A percentile compares a stretch with the other conserved stretches of the same genome.
These are phyloP conservation scores for Zygotorulaspora chibaensis DNA, from an alignment of 805 yeast genomes.

Conservation along the genomic window DNA sequence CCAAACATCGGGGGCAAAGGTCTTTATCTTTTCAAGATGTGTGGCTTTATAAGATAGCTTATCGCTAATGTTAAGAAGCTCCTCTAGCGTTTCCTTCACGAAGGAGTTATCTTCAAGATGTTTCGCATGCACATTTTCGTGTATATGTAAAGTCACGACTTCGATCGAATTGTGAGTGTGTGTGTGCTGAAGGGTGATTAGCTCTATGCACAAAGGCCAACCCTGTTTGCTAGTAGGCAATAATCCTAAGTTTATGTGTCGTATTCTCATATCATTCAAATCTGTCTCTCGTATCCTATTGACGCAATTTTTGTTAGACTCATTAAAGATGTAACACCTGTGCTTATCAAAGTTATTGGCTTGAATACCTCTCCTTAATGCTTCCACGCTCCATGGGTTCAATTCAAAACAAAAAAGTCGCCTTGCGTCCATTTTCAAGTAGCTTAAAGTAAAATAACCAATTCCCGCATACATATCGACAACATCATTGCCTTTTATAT, in stretches of 20 bases:
- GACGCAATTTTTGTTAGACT: conserved; percentile 53
- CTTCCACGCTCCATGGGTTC: conserved; percentile 80
- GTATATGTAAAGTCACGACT: conserved; percentile 52
- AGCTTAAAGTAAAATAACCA: conserved; percentile 76
- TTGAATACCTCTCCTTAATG: conserved; percentile 53
- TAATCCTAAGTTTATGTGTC: conserved; percentile 73
- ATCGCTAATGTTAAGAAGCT: conserved; percentile 5
- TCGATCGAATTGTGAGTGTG: conserved; percentile 5
- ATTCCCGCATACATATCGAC: conserved; percentile 80
- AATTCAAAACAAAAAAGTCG: conserved; percentile 72
- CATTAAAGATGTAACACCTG: conserved; percentile 47
- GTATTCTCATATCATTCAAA: conserved; percentile 29
- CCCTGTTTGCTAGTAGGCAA: conserved; percentile 65
- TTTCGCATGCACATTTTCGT: conserved; percentile 59
- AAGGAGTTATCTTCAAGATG: conserved; percentile 35
- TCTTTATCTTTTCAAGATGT: conserved; percentile 65
- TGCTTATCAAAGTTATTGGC: conserved; percentile 38
- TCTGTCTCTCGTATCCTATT: conserved; percentile 34
- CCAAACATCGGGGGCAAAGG: conserved; percentile 85
- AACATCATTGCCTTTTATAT: conserved; percentile 42
- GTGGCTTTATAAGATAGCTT: conserved; percentile 8
- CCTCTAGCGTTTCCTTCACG: conserved; percentile 4
- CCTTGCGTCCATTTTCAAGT: conserved; percentile 51
- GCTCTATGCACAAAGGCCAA: conserved; percentile 47
- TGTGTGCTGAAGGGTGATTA: conserved; percentile 11